Evolutionary conservation across 2,329 filamentous ascomycete species (phyloP).

Genomic region (Calonectria honghensis): DNA sequence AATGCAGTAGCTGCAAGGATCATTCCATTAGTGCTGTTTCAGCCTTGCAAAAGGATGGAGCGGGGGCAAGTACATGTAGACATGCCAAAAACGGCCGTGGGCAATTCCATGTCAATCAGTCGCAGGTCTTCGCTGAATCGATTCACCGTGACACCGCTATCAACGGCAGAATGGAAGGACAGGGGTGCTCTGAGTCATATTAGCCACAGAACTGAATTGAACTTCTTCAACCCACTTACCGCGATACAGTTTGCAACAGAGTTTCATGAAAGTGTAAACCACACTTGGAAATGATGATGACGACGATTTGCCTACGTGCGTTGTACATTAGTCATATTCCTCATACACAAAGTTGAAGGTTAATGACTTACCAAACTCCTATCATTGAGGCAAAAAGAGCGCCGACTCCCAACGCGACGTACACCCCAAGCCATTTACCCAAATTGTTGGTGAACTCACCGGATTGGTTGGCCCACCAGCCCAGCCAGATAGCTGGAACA

Average conservation of each 20-base stretch:
- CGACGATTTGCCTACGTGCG: conserved; percentile 23
- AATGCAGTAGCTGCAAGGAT: conserved; percentile 13
- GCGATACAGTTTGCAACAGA: conserved; percentile 27
- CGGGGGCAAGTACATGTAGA: conserved; percentile 21
- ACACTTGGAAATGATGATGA: conserved; percentile 32
- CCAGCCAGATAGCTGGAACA: conserved; percentile 29
- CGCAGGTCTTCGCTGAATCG: conserved; percentile 49
- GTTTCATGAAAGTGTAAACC: conserved; percentile 33
- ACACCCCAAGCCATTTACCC: conserved; percentile 33
- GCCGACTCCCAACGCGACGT: conserved; percentile 29
- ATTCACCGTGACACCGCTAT: conserved; percentile 50
- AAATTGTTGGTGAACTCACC: conserved; percentile 19
- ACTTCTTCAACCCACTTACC: conserved; percentile 9
- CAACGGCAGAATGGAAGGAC: conserved; percentile 45
- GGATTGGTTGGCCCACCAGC: conserved; percentile 31
- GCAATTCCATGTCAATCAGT: conserved; percentile 51
- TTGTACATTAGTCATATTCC: neutral
- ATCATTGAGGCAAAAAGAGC: conserved; percentile 28
- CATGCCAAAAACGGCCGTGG: conserved; percentile 46
- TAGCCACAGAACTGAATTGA: neutral
- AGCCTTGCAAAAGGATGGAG: neutral
- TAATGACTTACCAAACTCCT: conserved; percentile 23
- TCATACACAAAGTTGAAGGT: neutral
- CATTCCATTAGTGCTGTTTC: neutral
- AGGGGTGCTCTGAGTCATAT: conserved; percentile 39